Evolutionary conservation across 2,329 filamentous ascomycete genomes (phyloP).

Genomic region (Talaromyces amestolkiae): DNA sequence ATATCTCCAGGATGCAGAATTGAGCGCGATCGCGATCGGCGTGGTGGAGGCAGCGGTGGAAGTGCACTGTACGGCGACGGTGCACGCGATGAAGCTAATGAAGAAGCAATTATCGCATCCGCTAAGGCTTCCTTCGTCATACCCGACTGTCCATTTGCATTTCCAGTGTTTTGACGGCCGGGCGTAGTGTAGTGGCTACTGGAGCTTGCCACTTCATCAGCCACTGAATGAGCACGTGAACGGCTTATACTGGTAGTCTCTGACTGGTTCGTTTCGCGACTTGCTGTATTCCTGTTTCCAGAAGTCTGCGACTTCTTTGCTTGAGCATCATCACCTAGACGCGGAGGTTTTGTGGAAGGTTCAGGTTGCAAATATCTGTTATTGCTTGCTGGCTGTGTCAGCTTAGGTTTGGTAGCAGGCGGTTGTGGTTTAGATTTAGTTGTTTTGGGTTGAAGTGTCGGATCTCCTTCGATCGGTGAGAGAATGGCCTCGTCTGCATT

Average conservation of each 20-base stretch:
- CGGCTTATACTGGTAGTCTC: conserved; percentile 10
- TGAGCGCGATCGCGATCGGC: conserved; percentile 37
- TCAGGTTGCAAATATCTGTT: not conserved
- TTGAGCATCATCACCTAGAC: not conserved
- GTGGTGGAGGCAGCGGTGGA: conserved; percentile 40
- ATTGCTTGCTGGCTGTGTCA: not conserved
- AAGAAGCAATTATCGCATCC: conserved; percentile 49
- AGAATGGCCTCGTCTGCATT: not conserved
- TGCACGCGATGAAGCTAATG: conserved; percentile 44
- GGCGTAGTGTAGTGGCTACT: not conserved
- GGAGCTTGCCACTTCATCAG: conserved; percentile 22
- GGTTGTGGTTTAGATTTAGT: conserved; percentile 5
- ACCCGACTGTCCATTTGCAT: conserved; percentile 24
- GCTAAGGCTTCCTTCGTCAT: conserved; percentile 42
- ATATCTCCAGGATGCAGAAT: conserved; percentile 35
- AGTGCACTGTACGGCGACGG: conserved; percentile 38
- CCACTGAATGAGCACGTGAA: conserved; percentile 25
- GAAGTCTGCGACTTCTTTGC: conserved; percentile 2
- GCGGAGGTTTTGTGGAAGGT: not conserved
- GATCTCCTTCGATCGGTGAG: not conserved
- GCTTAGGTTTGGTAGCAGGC: conserved; percentile 10
- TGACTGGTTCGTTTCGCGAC: conserved; percentile 5
- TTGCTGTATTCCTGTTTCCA: not conserved
- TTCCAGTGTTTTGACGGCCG: conserved; percentile 25
- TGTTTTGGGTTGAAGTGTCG: conserved; percentile 11